Conservation (phyloP, 371 early-diverging fungal genomes). For the Mortierella sp. region DNA sequence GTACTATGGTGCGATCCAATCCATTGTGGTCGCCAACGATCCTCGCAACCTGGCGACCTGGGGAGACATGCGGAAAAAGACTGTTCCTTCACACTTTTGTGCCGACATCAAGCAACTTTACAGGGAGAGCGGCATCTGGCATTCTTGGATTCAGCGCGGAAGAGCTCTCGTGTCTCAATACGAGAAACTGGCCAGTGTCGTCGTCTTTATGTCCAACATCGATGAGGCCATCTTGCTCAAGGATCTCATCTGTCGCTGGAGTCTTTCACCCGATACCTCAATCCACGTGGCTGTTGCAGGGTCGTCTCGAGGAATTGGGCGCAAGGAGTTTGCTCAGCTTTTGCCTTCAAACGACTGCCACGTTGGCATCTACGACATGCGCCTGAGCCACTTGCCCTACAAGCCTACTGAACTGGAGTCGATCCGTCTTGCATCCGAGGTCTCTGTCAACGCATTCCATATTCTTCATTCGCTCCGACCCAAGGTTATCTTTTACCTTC, state of each 20-base stretch:
- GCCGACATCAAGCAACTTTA: slow-evolving; percentile 32
- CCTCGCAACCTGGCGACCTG: slow-evolving; percentile 53
- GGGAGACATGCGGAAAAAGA: slow-evolving; percentile 51
- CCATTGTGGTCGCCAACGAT: slow-evolving; percentile 56
- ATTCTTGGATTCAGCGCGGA: slow-evolving; percentile 53
- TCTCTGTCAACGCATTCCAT: slow-evolving; percentile 45
- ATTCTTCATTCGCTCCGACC: slow-evolving; percentile 44
- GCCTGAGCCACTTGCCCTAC: slow-evolving; percentile 14
- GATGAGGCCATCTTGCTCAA: slow-evolving; percentile 42
- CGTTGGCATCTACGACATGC: slow-evolving; percentile 47
- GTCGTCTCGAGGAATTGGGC: slow-evolving; percentile 31
- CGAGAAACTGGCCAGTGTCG: slow-evolving; percentile 31
- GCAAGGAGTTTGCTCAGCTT: slow-evolving; percentile 48
- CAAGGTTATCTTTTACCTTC: slow-evolving; percentile 48
- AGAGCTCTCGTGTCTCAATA: slow-evolving; percentile 50
- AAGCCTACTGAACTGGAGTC: slow-evolving; percentile 33
- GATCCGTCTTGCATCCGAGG: slow-evolving; percentile 38
- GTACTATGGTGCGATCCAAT: slow-evolving; percentile 48
- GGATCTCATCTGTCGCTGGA: slow-evolving; percentile 57
- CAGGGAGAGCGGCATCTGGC: slow-evolving; percentile 44
- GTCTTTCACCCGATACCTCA: slow-evolving; percentile 49
- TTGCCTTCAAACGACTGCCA: slow-evolving; percentile 54
- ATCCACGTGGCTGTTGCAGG: slow-evolving; percentile 54
- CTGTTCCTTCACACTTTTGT: slow-evolving; percentile 37
- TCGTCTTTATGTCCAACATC: slow-evolving; percentile 28